Base-by-base conservation (phyloP, 2,329 filamentous ascomycete genomes). In the Neofusicoccum cordaticola region DNA sequence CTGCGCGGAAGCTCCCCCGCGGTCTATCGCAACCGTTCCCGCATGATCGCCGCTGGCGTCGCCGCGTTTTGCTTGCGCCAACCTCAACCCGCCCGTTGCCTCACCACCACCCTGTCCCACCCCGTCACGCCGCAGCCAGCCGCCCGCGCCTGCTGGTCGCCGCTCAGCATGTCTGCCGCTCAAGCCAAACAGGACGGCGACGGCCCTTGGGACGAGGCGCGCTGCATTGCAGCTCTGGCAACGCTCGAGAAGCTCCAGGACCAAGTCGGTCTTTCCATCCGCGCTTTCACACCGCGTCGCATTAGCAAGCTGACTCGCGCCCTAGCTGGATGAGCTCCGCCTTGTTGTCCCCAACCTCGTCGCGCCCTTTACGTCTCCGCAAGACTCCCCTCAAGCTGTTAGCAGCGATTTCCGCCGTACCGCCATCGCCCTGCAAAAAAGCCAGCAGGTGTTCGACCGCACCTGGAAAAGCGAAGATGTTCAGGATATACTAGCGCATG, bases 231-330 rank as follows among this genome's bases (percentile, higher is more conserved):
- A 64, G 79, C 79, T 2, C 78, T 83, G 45, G 78, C 78, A 39
- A 75, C 78, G 51, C 73, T 83, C 19, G 79, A 81, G 67, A 69
- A 72, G 45, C 72, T 83, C 3, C 78, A 81, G 67, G 72, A 76
- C 47, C 76, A 81, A 71, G 81, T 80, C 67, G 27, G 66, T 53
- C 13, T 12, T 9, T 13, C 22, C 19, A 31, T 31, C 27, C 27
- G 4, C 27, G 27, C 15, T 17, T 44, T n/a, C 22, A 22, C 45
- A 42, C 27, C 13, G 4, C 6, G 44, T 19, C 12, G 62, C 22
- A 39, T 31, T 31, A 47, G 64, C 61, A 44, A 39, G 51, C 67
- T 71, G 51, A 70, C 35, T 34, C 44, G 1, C 9, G 17, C 27
- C 7, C 4, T 60, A 82, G 80, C 71, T 83, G 22, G 75, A 81